Evolutionary conservation across 495 filamentous ascomycete genomes (phyloP), one percentile per base, ranked within the genome.

Genomic region (Bathelium albidoporum): DNA sequence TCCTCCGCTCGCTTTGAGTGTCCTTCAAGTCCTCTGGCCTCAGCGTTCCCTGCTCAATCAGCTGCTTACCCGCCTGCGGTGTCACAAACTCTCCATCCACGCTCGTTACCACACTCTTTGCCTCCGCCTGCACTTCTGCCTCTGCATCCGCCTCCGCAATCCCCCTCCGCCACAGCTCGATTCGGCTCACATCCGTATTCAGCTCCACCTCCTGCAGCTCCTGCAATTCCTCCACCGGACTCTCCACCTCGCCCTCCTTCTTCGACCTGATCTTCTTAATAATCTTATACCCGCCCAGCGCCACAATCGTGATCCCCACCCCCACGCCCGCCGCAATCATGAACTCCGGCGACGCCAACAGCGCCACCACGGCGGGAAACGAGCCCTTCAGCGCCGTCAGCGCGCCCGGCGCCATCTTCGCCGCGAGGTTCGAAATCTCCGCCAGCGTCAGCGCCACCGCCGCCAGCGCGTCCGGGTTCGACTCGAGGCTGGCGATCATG

Each of bases 211-310:
- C 65, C 31, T 80, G 78, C 65, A 83, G 78, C 53, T 81, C 74
- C 34, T 82, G 73, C 49, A 70, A 34, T 55, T 73, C 73, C 11
- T 66, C 58, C 11, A 31, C 60, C 14, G 45, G 20, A 65, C 68
- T 75, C 72, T 73, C 79, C 76, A 69, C 81, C 73, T 75, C 82
- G 1, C 78, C 78, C 62, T 81, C 79, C 32, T 80, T 78, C 64
- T 77, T 77, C 7, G 74, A 73, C 1, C 81, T 76, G 66, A 97
- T 87, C 69, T 85, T 85, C 79, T 96, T 95, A 76, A 98, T 85
- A 70, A 98, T 96, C 78, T 94, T 96, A 82, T 89, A 96, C 16
- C 94, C 94, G 44, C 94, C 94, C 60, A 98, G 86, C 76, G 94
- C 91, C 67, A 98, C 87, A 3, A 98, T 85, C 0, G 91, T 97